phyloP scores from a whole-genome alignment of 2,329 filamentous ascomycete genomes.

The Fusarium verrucosum region DNA sequence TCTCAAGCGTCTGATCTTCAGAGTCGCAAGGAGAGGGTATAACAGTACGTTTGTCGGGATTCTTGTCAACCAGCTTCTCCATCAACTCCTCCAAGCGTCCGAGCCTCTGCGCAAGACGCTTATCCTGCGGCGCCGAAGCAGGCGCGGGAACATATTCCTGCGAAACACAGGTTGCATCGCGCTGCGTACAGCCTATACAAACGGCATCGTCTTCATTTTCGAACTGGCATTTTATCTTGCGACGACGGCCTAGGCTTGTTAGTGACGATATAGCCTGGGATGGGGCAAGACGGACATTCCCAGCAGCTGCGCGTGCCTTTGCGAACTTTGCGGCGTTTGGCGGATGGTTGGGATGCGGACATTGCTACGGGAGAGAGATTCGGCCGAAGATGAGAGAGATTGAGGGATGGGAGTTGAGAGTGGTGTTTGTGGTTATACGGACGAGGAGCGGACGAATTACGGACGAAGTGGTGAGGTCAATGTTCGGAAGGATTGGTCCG shows the following conservation, averaged over 20 bases:
- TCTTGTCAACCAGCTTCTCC: constrained; percentile 55
- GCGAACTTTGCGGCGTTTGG: constrained; percentile 54
- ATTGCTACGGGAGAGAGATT: constrained; percentile 18
- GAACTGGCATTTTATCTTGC: constrained; percentile 64
- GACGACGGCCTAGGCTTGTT: constrained; percentile 48
- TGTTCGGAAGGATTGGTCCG: constrained; percentile 16
- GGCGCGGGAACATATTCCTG: constrained; percentile 56
- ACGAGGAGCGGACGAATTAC: constrained; percentile 24
- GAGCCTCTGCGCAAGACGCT: constrained; percentile 55
- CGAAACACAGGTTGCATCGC: constrained; percentile 55
- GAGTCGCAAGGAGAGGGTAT: constrained; percentile 35
- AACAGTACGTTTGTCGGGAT: background rate
- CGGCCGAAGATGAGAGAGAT: constrained; percentile 33
- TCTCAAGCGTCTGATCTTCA: background rate
- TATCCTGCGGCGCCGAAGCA: constrained; percentile 49
- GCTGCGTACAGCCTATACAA: constrained; percentile 58
- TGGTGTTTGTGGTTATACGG: constrained; percentile 5
- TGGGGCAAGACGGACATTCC: constrained; percentile 59
- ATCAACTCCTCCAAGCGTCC: constrained; percentile 59
- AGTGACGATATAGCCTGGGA: background rate
- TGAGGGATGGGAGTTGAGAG: background rate
- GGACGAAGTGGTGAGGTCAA: constrained; percentile 12
- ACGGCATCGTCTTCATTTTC: constrained; percentile 50
- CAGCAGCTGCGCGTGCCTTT: constrained; percentile 69
- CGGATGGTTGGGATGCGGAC: constrained; percentile 26